Evolutionary conservation across 1,139 yeast genomes (phyloP).

Genomic region (Meyerozyma smithsonii): DNA sequence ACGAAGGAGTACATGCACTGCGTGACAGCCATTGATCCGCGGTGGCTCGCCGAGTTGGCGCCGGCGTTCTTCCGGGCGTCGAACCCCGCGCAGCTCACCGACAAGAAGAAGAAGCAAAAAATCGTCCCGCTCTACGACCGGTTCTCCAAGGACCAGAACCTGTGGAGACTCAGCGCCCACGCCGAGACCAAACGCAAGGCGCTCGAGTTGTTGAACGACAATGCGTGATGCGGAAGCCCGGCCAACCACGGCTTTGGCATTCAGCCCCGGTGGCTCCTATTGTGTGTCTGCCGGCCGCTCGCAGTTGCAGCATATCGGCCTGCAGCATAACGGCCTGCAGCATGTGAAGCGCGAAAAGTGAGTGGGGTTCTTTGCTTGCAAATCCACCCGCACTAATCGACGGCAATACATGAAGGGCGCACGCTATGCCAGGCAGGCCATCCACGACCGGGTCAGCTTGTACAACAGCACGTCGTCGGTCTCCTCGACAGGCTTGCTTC

Average conservation of each 20-base stretch:
- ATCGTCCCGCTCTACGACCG: slow-evolving; percentile 54
- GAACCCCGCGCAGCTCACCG: slow-evolving; percentile 33
- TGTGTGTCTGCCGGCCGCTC: too few species aligned
- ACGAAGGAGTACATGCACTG: slow-evolving; percentile 91
- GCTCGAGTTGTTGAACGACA: slow-evolving; percentile 8
- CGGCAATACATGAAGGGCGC: slow-evolving; percentile 2
- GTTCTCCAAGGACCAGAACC: slow-evolving; percentile 43
- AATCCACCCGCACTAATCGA: neutral
- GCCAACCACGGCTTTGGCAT: too few species aligned
- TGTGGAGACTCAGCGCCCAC: slow-evolving; percentile 41
- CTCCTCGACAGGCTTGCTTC: slow-evolving; percentile 24
- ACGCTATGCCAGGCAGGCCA: slow-evolving; percentile 17
- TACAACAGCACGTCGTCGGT: slow-evolving; percentile 25
- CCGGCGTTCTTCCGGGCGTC: slow-evolving; percentile 77
- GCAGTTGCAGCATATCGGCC: neutral
- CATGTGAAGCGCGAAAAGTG: slow-evolving; percentile 2
- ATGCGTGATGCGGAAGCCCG: neutral
- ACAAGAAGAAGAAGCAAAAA: slow-evolving; percentile 30
- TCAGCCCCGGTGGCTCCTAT: too few species aligned
- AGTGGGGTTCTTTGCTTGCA: neutral
- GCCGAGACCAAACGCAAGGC: slow-evolving; percentile 30
- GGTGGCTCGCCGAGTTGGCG: slow-evolving; percentile 81
- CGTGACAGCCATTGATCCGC: slow-evolving; percentile 74
- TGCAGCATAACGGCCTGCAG: neutral
- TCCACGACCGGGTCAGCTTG: slow-evolving; percentile 28